Evolutionary conservation across 192 early-diverging fungal species (phyloP).

Genomic region (Backusella westeae): DNA sequence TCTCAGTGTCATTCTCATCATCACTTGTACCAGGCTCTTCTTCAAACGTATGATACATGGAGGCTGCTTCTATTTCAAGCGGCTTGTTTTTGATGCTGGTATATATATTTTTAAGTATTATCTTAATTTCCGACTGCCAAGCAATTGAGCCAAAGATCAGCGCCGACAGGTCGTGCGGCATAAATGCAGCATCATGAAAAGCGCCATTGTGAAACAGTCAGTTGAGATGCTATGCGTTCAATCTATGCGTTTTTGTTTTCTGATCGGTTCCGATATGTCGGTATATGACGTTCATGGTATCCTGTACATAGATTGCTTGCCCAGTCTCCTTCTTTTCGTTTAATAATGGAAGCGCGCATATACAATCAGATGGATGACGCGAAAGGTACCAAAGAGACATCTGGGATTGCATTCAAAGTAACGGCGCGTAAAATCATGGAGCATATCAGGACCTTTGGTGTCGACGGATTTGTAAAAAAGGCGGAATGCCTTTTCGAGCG

Average conservation of each 20-base stretch:
- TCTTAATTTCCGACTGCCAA: slow-evolving; percentile 22
- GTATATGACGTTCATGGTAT: slow-evolving; percentile 56
- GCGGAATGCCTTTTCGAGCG: slow-evolving; percentile 28
- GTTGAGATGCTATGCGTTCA: background rate
- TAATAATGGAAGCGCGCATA: slow-evolving; percentile 81
- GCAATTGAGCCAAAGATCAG: background rate
- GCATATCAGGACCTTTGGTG: slow-evolving; percentile 79
- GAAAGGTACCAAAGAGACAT: slow-evolving; percentile 40
- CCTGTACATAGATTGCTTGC: slow-evolving; percentile 63
- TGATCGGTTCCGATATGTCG: slow-evolving; percentile 16
- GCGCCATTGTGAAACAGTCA: background rate
- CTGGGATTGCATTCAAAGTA: slow-evolving; percentile 83
- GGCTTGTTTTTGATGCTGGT: slow-evolving; percentile 21
- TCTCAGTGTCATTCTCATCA: background rate
- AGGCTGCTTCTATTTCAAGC: background rate
- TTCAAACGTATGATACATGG: background rate
- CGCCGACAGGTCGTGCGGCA: background rate
- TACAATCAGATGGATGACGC: slow-evolving; percentile 79
- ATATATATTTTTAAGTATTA: slow-evolving; percentile 9
- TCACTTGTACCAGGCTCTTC: slow-evolving; percentile 8
- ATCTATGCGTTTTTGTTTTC: background rate
- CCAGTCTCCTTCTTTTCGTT: slow-evolving; percentile 83
- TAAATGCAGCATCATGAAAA: background rate
- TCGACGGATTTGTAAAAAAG: slow-evolving; percentile 64
- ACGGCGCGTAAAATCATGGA: slow-evolving; percentile 79